A percentile compares a stretch with the other conserved stretches of the same genome.
Evolutionary conservation across 495 filamentous ascomycete genomes (phyloP).

Genomic region (Podospora tetraspora): DNA sequence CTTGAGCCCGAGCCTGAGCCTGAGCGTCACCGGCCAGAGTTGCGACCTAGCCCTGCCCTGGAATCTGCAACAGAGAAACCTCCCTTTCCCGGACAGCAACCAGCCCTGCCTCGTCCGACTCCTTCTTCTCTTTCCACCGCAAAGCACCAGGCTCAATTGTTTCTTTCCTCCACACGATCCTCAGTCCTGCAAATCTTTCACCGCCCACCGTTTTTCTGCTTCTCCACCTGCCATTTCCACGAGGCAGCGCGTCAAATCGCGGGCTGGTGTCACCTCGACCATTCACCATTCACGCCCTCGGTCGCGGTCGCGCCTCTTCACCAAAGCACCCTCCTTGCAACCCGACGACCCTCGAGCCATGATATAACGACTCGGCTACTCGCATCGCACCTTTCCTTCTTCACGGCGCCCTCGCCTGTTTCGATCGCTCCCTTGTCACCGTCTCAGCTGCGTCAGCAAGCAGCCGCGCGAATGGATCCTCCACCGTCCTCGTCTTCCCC

Average conservation of each 20-base stretch:
- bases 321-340: not conserved
- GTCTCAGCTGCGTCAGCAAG: not conserved
- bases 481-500: not conserved
- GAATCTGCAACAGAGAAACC: not conserved
- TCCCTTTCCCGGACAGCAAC: not conserved
- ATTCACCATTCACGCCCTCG: not conserved
- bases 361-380: slow-evolving; percentile 17
- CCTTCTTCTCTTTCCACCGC: not conserved
- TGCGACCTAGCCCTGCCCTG: not conserved
- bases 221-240: not conserved
- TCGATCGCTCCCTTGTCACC: not conserved
- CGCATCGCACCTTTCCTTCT: not conserved
- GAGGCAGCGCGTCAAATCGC: not conserved
- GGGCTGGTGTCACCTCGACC: not conserved
- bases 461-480: slow-evolving; percentile 16
- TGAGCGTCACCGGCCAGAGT: not conserved
- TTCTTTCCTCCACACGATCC: not conserved
- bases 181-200: not conserved
- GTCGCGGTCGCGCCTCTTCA: not conserved
- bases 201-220: not conserved
- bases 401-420: not conserved
- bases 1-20: not conserved
- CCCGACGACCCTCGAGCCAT: slow-evolving; percentile 13
- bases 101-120: not conserved
- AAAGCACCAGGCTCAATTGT: not conserved